Evolutionary conservation across 495 filamentous ascomycete species (phyloP).

Genomic region (Podospora didyma): DNA sequence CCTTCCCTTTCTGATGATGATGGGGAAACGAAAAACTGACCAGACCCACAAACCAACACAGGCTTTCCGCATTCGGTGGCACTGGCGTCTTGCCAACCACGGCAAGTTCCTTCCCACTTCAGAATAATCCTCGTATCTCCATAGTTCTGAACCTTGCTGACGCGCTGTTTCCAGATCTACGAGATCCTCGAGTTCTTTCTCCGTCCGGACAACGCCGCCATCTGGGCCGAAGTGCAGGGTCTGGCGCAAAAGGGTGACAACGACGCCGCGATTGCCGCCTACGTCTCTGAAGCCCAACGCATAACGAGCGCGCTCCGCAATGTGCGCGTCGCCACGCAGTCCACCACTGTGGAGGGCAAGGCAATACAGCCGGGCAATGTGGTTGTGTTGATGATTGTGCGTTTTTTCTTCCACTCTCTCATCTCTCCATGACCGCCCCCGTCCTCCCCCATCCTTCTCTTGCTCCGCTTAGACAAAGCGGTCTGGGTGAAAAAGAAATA

Average conservation of each 20-base stretch:
- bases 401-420: slow-evolving; percentile 7
- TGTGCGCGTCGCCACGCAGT: slow-evolving; percentile 21
- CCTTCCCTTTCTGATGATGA: too few species aligned
- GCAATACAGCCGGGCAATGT: slow-evolving; percentile 21
- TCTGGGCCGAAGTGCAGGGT: slow-evolving; percentile 47
- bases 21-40: too few species aligned
- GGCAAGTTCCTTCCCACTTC: not conserved
- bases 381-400: slow-evolving; percentile 28
- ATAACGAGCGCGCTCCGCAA: slow-evolving; percentile 29
- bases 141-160: not conserved
- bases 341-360: slow-evolving; percentile 23
- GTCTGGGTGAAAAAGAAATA: too few species aligned
- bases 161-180: slow-evolving; percentile 28
- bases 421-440: too few species aligned
- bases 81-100: slow-evolving; percentile 35
- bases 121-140: not conserved
- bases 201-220: slow-evolving; percentile 35
- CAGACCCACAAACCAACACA: too few species aligned
- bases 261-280: slow-evolving; percentile 23
- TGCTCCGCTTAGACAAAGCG: not conserved
- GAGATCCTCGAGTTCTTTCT: slow-evolving; percentile 44
- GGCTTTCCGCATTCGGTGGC: slow-evolving; percentile 30
- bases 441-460: too few species aligned
- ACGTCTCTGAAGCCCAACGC: slow-evolving; percentile 29
- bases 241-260: slow-evolving; percentile 36